These are phyloP conservation scores for Agastache rugosa DNA, from an alignment of 257 asterid genomes.

Conservation along the genomic window DNA sequence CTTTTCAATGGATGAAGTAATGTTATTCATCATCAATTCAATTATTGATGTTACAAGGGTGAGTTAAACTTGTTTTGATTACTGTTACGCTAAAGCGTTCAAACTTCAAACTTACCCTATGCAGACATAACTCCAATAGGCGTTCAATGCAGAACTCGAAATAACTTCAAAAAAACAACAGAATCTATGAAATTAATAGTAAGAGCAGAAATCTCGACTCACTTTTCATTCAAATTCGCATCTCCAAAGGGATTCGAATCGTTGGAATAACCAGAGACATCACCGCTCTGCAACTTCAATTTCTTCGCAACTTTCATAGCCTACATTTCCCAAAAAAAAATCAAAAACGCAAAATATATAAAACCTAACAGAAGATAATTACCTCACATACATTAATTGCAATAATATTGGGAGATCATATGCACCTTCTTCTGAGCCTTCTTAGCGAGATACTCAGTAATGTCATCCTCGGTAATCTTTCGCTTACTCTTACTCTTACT, in stretches of 20 bases:
- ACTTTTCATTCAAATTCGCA: conserved; percentile 81
- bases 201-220: conserved; percentile 30
- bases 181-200: not conserved
- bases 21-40: not conserved
- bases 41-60: not conserved
- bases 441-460: conserved; percentile 33
- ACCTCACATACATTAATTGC: conserved; percentile 1
- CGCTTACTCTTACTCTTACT: conserved; percentile 8
- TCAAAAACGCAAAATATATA: not conserved
- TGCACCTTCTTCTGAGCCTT: conserved; percentile 38
- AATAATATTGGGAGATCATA: not conserved
- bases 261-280: conserved; percentile 75
- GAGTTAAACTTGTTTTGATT: not conserved
- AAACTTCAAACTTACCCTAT: conserved; percentile 8
- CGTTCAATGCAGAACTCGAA: not conserved
- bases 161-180: not conserved
- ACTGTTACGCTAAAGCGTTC: not conserved
- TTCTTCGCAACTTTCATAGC: conserved; percentile 78
- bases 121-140: not conserved
- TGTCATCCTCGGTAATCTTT: conserved; percentile 28
- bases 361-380: not conserved
- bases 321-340: conserved; percentile 36
- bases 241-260: conserved; percentile 98
- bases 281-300: conserved; percentile 59
- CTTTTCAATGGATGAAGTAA: not conserved